phyloP scores from a whole-genome alignment of 306 rosid species.

The apple (Malus domestica) region DNA sequence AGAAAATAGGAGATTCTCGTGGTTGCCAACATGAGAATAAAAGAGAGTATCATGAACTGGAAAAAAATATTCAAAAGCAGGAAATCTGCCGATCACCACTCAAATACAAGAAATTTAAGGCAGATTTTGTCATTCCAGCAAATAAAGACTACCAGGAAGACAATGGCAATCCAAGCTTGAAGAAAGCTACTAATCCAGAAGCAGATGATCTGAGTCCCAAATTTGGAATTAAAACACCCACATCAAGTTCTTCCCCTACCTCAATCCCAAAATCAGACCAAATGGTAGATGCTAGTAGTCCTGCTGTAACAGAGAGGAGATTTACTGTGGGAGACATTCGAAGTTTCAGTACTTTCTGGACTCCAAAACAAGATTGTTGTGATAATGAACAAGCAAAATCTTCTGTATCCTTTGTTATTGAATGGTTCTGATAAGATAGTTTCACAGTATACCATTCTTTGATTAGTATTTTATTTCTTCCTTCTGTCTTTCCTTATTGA shows the following conservation, averaged over 20 bases:
- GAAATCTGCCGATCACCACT: constrained; percentile 33
- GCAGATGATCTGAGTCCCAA: constrained; percentile 55
- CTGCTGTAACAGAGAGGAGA: constrained; percentile 29
- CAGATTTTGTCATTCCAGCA: constrained; percentile 30
- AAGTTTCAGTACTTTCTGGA: constrained; percentile 37
- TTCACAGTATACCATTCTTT: constrained; percentile 14
- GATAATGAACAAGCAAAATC: constrained; percentile 24
- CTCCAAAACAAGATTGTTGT: constrained; percentile 29
- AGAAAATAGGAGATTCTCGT: constrained; percentile 22
- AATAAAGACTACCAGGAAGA: constrained; percentile 25
- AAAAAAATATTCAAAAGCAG: constrained; percentile 27
- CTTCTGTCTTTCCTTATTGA: constrained; percentile 49
- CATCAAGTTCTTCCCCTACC: constrained; percentile 41
- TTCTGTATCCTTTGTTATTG: constrained; percentile 60
- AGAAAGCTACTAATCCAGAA: constrained; percentile 32
- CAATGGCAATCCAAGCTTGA: constrained; percentile 18
- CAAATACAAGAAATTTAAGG: constrained; percentile 13
- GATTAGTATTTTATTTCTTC: constrained; percentile 17
- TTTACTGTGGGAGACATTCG: constrained; percentile 36
- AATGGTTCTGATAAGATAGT: constrained; percentile 14
- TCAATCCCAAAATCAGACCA: constrained; percentile 38
- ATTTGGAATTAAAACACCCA: constrained; percentile 43
- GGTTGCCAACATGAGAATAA: constrained; percentile 31
- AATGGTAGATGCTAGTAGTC: constrained; percentile 26
- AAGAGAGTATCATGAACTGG: constrained; percentile 21